These are phyloP conservation scores for Pythium angustatum DNA, from an alignment of 352 stramenopile species.

Conservation along the genomic window DNA sequence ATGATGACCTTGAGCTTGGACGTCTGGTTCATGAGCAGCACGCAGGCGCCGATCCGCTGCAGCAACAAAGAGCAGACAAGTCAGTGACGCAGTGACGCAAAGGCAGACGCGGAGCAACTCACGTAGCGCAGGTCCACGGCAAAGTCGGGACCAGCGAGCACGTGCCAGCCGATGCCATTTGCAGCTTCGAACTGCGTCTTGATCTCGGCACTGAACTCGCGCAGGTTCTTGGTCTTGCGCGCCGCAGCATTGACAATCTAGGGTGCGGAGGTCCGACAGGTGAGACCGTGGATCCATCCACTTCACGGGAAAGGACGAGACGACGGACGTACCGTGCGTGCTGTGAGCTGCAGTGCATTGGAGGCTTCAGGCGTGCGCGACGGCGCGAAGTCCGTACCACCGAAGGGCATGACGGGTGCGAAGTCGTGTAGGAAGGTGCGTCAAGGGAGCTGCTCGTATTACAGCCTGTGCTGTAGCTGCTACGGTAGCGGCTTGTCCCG, in stretches of 20 bases:
- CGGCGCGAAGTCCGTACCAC: conserved; percentile 58
- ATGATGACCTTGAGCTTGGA: conserved; percentile 74
- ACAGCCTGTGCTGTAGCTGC: no score
- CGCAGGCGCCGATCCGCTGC: conserved; percentile 65
- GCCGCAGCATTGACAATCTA: conserved; percentile 58
- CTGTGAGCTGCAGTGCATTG: conserved; percentile 36
- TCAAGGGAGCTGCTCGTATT: no score
- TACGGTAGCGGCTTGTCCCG: no score
- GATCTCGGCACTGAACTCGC: conserved; percentile 50
- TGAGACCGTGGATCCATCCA: no score
- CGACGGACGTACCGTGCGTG: conserved; percentile 38
- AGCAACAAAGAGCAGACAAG: no score
- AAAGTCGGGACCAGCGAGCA: conserved; percentile 68
- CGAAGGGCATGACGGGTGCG: conserved; percentile 60
- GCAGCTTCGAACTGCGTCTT: conserved; percentile 44
- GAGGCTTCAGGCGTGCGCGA: conserved; percentile 55
- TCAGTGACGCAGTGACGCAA: not conserved
- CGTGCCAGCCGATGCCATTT: conserved; percentile 66
- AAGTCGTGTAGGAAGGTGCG: no score
- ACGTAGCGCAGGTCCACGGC: conserved; percentile 79
- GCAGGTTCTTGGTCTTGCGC: conserved; percentile 55
- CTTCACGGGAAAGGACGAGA: not conserved
- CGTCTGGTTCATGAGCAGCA: conserved; percentile 60
- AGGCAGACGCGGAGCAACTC: not conserved
- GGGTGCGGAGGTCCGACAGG: no score